Percentiles rank a stretch among this genome's conserved stretches.
Evolutionary conservation across 2,329 filamentous ascomycete genomes (phyloP).

Genomic region (Incumbomyces delicatus): DNA sequence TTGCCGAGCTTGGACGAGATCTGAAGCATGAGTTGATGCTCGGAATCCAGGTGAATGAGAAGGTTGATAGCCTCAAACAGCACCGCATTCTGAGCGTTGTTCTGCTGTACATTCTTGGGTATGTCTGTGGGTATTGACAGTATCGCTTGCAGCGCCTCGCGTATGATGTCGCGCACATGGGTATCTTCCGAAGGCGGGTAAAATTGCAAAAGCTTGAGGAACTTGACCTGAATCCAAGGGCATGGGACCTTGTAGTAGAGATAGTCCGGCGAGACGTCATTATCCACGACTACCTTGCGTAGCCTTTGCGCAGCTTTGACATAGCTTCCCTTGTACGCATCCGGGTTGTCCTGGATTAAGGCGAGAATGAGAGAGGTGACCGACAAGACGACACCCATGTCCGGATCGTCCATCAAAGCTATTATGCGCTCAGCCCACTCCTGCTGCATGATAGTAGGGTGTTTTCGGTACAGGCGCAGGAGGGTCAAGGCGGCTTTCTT

Average conservation of each 20-base stretch:
- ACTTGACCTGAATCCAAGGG: constrained; percentile 95
- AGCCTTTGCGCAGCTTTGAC: constrained; percentile 83
- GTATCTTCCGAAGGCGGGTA: constrained; percentile 94
- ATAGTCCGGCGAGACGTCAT: constrained; percentile 82
- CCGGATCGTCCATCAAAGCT: constrained; percentile 93
- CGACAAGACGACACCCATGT: constrained; percentile 88
- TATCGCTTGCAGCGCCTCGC: constrained; percentile 82
- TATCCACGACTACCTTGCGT: constrained; percentile 83
- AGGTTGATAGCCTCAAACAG: constrained; percentile 98
- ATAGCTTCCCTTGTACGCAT: constrained; percentile 88
- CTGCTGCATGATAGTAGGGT: constrained; percentile 83
- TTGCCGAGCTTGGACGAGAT: constrained; percentile 84
- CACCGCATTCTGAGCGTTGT: constrained; percentile 96
- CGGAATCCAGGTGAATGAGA: constrained; percentile 93
- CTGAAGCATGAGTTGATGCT: constrained; percentile 89
- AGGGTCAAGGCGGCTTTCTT: constrained; percentile 96
- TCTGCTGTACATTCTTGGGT: constrained; percentile 97
- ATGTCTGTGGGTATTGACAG: constrained; percentile 84
- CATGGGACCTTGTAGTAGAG: constrained; percentile 99
- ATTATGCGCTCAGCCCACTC: constrained; percentile 98
- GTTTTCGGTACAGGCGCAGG: constrained; percentile 86
- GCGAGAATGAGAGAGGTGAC: constrained; percentile 94
- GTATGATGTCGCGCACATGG: constrained; percentile 81
- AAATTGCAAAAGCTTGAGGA: constrained; percentile 84
- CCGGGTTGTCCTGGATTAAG: constrained; percentile 83